Conservation (phyloP, 2,329 filamentous ascomycete genomes). For the Colletotrichum tamarilloi region DNA sequence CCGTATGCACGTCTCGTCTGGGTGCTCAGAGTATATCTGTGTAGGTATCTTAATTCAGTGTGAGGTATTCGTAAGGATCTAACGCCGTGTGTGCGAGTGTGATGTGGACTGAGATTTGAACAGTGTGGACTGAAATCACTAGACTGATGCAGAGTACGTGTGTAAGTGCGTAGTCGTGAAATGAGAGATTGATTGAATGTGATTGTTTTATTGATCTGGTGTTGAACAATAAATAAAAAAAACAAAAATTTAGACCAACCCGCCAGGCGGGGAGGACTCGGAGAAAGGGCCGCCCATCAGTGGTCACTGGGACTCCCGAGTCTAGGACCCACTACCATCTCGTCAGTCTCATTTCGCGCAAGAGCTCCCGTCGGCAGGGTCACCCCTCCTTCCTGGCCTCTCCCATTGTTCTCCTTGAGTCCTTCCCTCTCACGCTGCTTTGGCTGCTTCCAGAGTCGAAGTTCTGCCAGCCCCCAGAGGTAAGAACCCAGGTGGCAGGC, state of each 20-base stretch:
- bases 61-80: neutral
- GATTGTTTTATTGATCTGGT: constrained; percentile 18
- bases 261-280: neutral
- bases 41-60: no score
- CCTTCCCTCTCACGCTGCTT: no score
- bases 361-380: constrained; percentile 3
- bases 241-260: neutral
- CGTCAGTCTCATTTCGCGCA: constrained; percentile 22
- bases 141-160: neutral
- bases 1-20: no score
- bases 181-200: constrained; percentile 1
- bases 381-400: neutral
- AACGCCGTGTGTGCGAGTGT: neutral
- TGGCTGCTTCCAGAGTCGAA: no score
- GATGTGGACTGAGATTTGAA: neutral
- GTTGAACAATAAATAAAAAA: neutral
- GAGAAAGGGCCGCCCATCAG: no score
- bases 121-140: neutral
- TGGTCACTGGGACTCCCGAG: no score
- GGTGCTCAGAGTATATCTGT: no score
- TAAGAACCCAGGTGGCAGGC: neutral
- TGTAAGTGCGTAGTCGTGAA: neutral
- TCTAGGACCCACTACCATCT: constrained; percentile 5
- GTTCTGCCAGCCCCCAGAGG: constrained; percentile 20
- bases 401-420: neutral